Evolutionary conservation across 2,329 filamentous ascomycete species (phyloP), one percentile per base, ranked within the genome.

Genomic region (Ophiosphaerella herpotricha): DNA sequence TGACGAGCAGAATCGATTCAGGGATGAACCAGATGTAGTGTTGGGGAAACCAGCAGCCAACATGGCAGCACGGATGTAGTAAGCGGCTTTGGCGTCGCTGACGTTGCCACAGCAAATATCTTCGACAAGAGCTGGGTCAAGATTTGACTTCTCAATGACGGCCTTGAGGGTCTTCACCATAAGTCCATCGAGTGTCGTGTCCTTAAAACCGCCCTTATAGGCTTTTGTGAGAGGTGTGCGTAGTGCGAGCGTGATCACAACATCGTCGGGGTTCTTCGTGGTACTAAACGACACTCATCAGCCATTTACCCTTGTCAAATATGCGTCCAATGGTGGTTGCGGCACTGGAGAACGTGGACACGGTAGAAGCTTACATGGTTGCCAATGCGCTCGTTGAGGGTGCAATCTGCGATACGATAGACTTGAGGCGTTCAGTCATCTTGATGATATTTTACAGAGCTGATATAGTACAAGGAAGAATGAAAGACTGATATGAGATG

Each of bases 1-100:
- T 0, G 92, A 97, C 33, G 91, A 95, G 82, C 94, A 99, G 86
- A 99, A 97, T 55, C 94, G 88, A 82, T 97, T 97, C 50, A 96
- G 82, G 37, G 88, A 87, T 37, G 84, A 92, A 57, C 89, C 90
- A 58, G 85, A 84, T 41, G 90, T 83, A 6, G 93, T 97, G 79
- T 94, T 92, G 61, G 94, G 92, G 80, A 94, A 96, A 63, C 94
- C 94, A 50, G 94, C 94, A 40, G 91, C 90, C 55, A 97, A 88
- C 56, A 89, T 82, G 39, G 94, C 91, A 44, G 92, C 91, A 64
- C 94, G 93, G 68, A 89, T 80, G 74, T 95, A 93, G 83, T 97
- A 97, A 49, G 93, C 85, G 48, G 92, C 90, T 75, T 94, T 93
- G 61, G 80, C 80, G 65, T 96, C 91, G 49, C 84, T 88, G 72